Evolutionary conservation across 1,139 yeast species (phyloP).

Genomic region (Geotrichum macrosporum): DNA sequence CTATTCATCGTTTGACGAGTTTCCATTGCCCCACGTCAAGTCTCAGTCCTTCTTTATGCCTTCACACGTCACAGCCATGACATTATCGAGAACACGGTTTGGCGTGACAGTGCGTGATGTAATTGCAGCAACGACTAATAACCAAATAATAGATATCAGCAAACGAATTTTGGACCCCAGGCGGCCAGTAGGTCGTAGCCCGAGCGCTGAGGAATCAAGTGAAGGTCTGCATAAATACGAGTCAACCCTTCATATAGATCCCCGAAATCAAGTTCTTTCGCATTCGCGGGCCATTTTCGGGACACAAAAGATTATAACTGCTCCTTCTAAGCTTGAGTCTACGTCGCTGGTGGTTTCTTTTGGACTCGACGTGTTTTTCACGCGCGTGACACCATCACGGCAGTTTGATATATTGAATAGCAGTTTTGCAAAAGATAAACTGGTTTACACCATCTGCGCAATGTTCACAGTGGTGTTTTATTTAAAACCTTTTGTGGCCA

Average conservation of each 20-base stretch:
- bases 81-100: conserved; percentile 58
- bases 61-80: conserved; percentile 50
- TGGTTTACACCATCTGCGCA: conserved; percentile 55
- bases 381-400: conserved; percentile 72
- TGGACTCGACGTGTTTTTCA: conserved; percentile 69
- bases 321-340: conserved; percentile 74
- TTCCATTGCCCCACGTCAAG: conserved; percentile 44
- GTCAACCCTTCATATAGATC: conserved; percentile 46
- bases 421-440: conserved; percentile 62
- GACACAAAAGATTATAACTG: conserved; percentile 41
- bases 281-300: conserved; percentile 41
- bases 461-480: conserved; percentile 47
- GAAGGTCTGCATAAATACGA: conserved; percentile 68
- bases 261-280: conserved; percentile 40
- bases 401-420: conserved; percentile 74
- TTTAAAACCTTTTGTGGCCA: conserved; percentile 56
- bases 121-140: conserved; percentile 52
- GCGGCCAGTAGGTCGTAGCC: conserved; percentile 47
- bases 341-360: conserved; percentile 67
- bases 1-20: conserved; percentile 41
- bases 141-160: conserved; percentile 68
- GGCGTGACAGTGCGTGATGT: conserved; percentile 75
- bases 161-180: conserved; percentile 42
- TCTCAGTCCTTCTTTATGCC: conserved; percentile 54
- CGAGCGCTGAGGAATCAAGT: conserved; percentile 51